Evolutionary conservation across 2,329 filamentous ascomycete genomes (phyloP).

Genomic region (Rhinocladiella mackenziei): DNA sequence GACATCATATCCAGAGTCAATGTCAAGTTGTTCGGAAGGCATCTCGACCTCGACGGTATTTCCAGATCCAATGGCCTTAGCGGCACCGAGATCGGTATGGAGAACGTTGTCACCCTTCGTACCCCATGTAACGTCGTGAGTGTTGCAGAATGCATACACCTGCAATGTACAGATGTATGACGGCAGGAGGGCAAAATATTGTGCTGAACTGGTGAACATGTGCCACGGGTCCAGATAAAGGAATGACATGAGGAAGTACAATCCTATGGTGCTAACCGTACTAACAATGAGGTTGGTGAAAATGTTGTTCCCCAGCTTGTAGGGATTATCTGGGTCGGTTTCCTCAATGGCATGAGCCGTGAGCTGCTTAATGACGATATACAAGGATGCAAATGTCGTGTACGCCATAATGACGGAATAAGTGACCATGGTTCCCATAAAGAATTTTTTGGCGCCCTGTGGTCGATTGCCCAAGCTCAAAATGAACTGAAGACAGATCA

Average conservation of each 20-base stretch:
- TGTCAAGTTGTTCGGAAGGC: slow-evolving; percentile 96
- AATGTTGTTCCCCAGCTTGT: slow-evolving; percentile 74
- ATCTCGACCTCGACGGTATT: slow-evolving; percentile 90
- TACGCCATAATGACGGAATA: slow-evolving; percentile 94
- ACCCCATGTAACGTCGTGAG: slow-evolving; percentile 97
- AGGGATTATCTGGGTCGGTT: slow-evolving; percentile 37
- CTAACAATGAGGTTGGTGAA: slow-evolving; percentile 95
- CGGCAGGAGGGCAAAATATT: slow-evolving; percentile 91
- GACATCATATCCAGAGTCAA: slow-evolving; percentile 95
- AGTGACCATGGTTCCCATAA: slow-evolving; percentile 80
- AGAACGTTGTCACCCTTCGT: slow-evolving; percentile 98
- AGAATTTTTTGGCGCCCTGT: slow-evolving; percentile 88
- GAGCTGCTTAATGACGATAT: slow-evolving; percentile 83
- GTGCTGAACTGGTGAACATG: slow-evolving; percentile 86
- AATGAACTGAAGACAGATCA: slow-evolving; percentile 95
- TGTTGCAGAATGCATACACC: slow-evolving; percentile 98
- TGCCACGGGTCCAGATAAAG: slow-evolving; percentile 98
- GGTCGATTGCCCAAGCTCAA: slow-evolving; percentile 93
- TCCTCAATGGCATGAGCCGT: slow-evolving; percentile 45
- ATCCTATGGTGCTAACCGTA: slow-evolving; percentile 78
- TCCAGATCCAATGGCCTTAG: slow-evolving; percentile 63
- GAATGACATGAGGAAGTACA: slow-evolving; percentile 96
- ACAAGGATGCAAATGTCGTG: slow-evolving; percentile 83
- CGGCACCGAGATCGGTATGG: slow-evolving; percentile 85
- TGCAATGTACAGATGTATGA: slow-evolving; percentile 95